phyloP scores from a whole-genome alignment of 352 stramenopile genomes.

The Phytopythium litorale region DNA sequence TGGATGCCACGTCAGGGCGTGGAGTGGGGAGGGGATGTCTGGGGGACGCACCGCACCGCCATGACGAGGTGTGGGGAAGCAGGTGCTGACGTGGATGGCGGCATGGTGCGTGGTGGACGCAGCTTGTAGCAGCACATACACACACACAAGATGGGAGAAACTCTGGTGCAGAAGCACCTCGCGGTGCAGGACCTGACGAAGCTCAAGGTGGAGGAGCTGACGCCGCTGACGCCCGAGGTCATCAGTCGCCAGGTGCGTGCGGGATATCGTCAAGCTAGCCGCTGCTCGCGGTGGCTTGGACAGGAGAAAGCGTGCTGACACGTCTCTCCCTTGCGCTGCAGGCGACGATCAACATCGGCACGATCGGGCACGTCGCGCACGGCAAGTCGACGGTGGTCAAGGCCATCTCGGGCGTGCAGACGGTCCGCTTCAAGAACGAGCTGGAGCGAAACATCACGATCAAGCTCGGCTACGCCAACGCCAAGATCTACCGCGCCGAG shows the following conservation, averaged over 20 bases:
- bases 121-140: neutral
- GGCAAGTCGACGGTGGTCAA: slow-evolving; percentile 99
- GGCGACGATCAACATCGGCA: slow-evolving; percentile 99
- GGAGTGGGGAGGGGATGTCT: too few species aligned
- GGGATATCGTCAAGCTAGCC: too few species aligned
- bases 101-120: neutral
- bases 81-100: too few species aligned
- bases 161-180: slow-evolving; percentile 67
- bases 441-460: slow-evolving; percentile 99
- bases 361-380: slow-evolving; percentile 99
- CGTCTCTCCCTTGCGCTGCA: slow-evolving; percentile 32
- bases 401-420: slow-evolving; percentile 99
- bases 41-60: too few species aligned
- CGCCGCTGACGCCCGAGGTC: slow-evolving; percentile 97
- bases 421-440: slow-evolving; percentile 98
- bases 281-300: neutral
- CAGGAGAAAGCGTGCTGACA: neutral
- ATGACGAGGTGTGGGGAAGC: too few species aligned
- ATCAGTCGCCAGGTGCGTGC: slow-evolving; percentile 90
- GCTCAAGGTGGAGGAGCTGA: slow-evolving; percentile 96
- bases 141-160: slow-evolving; percentile 61
- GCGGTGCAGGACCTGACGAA: slow-evolving; percentile 93
- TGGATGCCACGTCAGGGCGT: too few species aligned
- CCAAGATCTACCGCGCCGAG: slow-evolving; percentile 98
- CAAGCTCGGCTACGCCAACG: slow-evolving; percentile 99